A percentile compares a stretch with the other conserved stretches of the same genome.
Conservation (phyloP, 306 rosid species). For the Cicer judaicum region DNA sequence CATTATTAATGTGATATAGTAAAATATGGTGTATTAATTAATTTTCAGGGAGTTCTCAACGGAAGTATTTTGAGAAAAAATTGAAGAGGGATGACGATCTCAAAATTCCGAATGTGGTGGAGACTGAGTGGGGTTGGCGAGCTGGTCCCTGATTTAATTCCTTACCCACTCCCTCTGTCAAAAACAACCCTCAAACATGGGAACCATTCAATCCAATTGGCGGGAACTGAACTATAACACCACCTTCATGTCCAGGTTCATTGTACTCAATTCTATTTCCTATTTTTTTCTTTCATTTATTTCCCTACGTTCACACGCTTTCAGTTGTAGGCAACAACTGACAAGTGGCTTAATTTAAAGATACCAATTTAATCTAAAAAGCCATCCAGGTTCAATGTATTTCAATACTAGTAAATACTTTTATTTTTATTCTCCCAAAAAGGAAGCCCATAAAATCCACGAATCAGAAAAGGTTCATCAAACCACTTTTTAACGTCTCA, state of each 20-base stretch:
- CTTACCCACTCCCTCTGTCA: background rate
- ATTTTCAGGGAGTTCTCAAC: too few relatives aligned
- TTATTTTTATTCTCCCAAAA: background rate
- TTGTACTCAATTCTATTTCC: background rate
- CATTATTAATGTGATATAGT: too few relatives aligned
- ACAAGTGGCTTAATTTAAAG: background rate
- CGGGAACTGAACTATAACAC: background rate
- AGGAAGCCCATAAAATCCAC: background rate
- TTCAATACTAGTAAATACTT: background rate
- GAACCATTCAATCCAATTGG: background rate
- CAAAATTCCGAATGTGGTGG: background rate
- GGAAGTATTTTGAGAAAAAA: too few relatives aligned
- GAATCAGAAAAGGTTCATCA: background rate
- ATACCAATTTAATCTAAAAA: too few relatives aligned
- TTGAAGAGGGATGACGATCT: background rate
- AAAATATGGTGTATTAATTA: too few relatives aligned
- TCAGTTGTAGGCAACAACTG: background rate
- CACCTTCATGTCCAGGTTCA: background rate
- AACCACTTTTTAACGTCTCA: too few relatives aligned
- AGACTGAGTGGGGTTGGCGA: background rate
- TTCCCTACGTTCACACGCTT: background rate
- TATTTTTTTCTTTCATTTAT: background rate
- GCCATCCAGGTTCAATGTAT: background rate
- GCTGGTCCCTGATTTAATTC: conserved; percentile 5
- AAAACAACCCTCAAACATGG: background rate